Evolutionary conservation across 176 grass and related monocot species (phyloP).

Genomic region (Juncus inflexus): DNA sequence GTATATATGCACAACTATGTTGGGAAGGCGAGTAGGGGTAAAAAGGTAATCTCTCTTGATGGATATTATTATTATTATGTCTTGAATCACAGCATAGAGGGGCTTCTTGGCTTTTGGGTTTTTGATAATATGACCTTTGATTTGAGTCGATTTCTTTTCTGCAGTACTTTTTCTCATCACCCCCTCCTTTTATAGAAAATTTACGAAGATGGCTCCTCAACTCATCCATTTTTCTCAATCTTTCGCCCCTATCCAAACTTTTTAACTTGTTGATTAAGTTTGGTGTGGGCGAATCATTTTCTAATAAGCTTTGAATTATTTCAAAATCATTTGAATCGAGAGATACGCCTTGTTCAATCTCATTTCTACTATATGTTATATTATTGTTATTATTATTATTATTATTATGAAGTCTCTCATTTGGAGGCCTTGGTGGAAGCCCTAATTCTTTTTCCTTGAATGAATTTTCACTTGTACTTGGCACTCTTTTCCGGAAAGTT

Average conservation of each 20-base stretch:
- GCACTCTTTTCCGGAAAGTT: slow-evolving; percentile 31
- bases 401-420: slow-evolving; percentile 32
- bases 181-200: slow-evolving; percentile 40
- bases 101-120: slow-evolving; percentile 30
- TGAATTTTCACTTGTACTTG: slow-evolving; percentile 4
- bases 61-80: slow-evolving; percentile 39
- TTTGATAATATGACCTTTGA: slow-evolving; percentile 34
- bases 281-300: slow-evolving; percentile 24
- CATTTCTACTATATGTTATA: slow-evolving; percentile 24
- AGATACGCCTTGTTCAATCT: slow-evolving; percentile 34
- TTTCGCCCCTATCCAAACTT: slow-evolving; percentile 35
- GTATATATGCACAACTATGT: slow-evolving; percentile 36
- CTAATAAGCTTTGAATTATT: slow-evolving; percentile 46
- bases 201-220: slow-evolving; percentile 53
- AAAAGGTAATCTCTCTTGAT: slow-evolving; percentile 29
- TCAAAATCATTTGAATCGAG: slow-evolving; percentile 63
- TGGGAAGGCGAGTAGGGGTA: slow-evolving; percentile 26
- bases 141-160: slow-evolving; percentile 31
- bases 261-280: slow-evolving; percentile 38
- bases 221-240: slow-evolving; percentile 68
- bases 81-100: slow-evolving; percentile 39
- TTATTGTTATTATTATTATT: slow-evolving; percentile 29
- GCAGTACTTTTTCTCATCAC: slow-evolving; percentile 26
- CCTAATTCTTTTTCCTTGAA: slow-evolving; percentile 34
- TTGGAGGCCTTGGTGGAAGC: slow-evolving; percentile 32